Conservation (phyloP, 345 rosid genomes). For the Orychophragmus violaceus region DNA sequence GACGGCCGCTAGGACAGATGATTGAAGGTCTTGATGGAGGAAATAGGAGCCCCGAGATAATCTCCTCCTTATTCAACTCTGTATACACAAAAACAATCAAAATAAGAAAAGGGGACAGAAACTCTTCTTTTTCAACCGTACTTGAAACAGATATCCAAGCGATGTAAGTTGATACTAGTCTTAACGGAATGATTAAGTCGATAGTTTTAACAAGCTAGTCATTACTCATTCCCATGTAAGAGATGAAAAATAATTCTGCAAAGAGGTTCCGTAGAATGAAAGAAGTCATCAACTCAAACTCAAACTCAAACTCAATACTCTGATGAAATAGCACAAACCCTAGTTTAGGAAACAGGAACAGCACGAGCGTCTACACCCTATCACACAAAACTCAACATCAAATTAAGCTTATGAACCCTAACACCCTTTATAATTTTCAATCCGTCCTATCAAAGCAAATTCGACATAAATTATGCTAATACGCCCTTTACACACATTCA, state of each 20-base stretch:
- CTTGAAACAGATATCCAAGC: background rate
- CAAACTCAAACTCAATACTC: background rate
- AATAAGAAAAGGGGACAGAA: background rate
- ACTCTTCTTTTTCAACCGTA: background rate
- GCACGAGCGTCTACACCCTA: background rate
- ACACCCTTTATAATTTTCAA: background rate
- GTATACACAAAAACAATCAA: slow-evolving; percentile 23
- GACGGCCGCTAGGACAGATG: slow-evolving; percentile 32
- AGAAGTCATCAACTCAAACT: too few relatives aligned
- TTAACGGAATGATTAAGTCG: background rate
- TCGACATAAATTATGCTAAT: background rate
- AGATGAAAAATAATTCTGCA: background rate
- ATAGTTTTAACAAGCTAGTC: background rate
- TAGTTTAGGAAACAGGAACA: background rate
- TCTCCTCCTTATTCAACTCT: slow-evolving; percentile 69
- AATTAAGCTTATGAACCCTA: background rate
- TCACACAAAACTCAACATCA: background rate
- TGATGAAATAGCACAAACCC: background rate
- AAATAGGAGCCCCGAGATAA: slow-evolving; percentile 53
- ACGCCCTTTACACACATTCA: background rate
- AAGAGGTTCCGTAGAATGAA: background rate
- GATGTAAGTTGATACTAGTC: background rate
- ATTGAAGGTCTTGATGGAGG: slow-evolving; percentile 38
- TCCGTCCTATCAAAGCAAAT: background rate
- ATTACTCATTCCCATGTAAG: background rate